Percentiles rank a stretch among this genome's conserved stretches.
phyloP scores from a whole-genome alignment of 305 asterid species.

The Solanum hybrid region DNA sequence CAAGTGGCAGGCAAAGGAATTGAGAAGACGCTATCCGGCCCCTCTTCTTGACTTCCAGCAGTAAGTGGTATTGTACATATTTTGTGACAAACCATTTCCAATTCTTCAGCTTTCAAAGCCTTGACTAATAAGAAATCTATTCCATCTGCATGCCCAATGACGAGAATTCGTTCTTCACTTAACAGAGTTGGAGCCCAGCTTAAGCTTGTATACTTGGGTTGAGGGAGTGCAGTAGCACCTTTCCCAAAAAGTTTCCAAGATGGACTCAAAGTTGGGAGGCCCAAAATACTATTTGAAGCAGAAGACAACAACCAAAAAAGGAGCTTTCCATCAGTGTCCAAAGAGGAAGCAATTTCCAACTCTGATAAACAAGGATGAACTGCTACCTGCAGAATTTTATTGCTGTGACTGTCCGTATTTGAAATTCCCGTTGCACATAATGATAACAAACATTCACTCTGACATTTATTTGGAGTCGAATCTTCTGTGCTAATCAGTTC shows the following conservation, averaged over 20 bases:
- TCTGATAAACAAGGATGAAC: slow-evolving; percentile 63
- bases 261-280: slow-evolving; percentile 58
- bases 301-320: slow-evolving; percentile 72
- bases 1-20: slow-evolving; percentile 57
- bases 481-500: slow-evolving; percentile 27
- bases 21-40: slow-evolving; percentile 47
- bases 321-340: slow-evolving; percentile 65
- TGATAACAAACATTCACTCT: slow-evolving; percentile 25
- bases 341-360: slow-evolving; percentile 73
- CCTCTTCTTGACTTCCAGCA: slow-evolving; percentile 30
- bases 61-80: slow-evolving; percentile 53
- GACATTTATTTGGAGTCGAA: slow-evolving; percentile 25
- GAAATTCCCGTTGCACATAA: slow-evolving; percentile 42
- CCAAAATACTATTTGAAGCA: slow-evolving; percentile 42
- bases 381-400: slow-evolving; percentile 64
- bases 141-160: slow-evolving; percentile 74
- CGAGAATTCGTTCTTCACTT: slow-evolving; percentile 43
- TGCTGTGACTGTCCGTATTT: slow-evolving; percentile 57
- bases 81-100: slow-evolving; percentile 30
- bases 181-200: slow-evolving; percentile 71
- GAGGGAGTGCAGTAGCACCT: slow-evolving; percentile 23
- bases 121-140: slow-evolving; percentile 54
- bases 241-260: slow-evolving; percentile 52
- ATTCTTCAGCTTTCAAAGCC: slow-evolving; percentile 30
- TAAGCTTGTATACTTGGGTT: slow-evolving; percentile 63